Conservation (phyloP, 805 yeast genomes). For the Wickerhamomyces silvicola region DNA sequence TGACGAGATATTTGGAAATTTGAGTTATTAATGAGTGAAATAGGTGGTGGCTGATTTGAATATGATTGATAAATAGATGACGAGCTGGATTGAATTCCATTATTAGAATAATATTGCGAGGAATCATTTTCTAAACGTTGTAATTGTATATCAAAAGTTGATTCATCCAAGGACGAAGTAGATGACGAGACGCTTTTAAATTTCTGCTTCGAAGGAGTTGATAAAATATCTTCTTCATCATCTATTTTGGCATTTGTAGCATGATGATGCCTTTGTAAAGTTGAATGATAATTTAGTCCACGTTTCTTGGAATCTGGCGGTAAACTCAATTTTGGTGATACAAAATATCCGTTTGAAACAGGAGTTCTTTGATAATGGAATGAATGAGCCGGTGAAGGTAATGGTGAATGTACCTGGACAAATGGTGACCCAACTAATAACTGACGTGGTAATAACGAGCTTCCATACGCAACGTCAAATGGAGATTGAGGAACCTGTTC, state of each 20-base stretch:
- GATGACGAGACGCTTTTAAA: neutral
- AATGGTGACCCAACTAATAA: constrained; percentile 56
- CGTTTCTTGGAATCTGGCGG: constrained; percentile 11
- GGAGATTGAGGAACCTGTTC: constrained; percentile 42
- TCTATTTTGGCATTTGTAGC: no score
- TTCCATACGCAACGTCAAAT: constrained; percentile 52
- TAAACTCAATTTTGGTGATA: constrained; percentile 16
- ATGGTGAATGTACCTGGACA: constrained; percentile 35
- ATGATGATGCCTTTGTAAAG: constrained; percentile 1
- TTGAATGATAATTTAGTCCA: constrained; percentile 4
- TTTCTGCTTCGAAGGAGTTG: constrained; percentile 1
- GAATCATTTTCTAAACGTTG: neutral
- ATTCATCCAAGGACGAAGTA: constrained; percentile 2
- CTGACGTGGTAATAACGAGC: constrained; percentile 58
- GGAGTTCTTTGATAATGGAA: constrained; percentile 6
- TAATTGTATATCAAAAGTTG: constrained; percentile 1
- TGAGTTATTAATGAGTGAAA: no score
- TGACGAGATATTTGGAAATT: constrained; percentile 9
- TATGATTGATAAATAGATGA: no score
- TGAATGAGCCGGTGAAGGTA: constrained; percentile 16
- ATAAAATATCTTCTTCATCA: constrained; percentile 1
- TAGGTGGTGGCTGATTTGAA: constrained; percentile 6
- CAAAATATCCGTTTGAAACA: constrained; percentile 6
- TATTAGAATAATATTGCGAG: no score
- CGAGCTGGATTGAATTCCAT: neutral